Evolutionary conservation across 2,329 filamentous ascomycete genomes (phyloP), one percentile per base, ranked within the genome.

Genomic region (Lomentospora prolificans): DNA sequence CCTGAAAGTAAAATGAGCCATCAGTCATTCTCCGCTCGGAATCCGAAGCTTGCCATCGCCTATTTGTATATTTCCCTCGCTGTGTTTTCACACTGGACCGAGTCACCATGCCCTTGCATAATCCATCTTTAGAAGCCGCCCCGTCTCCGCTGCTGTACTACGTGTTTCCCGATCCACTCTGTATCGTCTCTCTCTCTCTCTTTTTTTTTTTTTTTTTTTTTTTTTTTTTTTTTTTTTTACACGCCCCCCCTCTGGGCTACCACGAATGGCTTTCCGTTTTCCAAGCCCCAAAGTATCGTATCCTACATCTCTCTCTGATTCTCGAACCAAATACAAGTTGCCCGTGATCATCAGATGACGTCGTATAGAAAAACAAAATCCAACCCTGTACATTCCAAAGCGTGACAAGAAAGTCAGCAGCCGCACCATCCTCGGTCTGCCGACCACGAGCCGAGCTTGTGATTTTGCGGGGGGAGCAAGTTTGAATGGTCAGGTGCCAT

Each of bases 381-480:
- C 2, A 39, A 17, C n/a, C 12, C 3, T n/a, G n/a, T 14, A 41
- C 19, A 41, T 17, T 19, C 10, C n/a, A n/a, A n/a, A n/a, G n/a
- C n/a, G n/a, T n/a, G n/a, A n/a, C n/a, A n/a, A n/a, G n/a, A n/a
- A n/a, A n/a, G n/a, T n/a, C n/a, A n/a, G n/a, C 22, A 22, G 50
- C 28, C 46, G 19, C 50, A 51, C 55, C 55, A n/a, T n/a, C 54
- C 60, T 58, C 62, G 44, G 17, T 67, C 75, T 75, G 67, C 75
- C 75, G 76, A 78, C 67, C 59, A 65, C 62, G 66, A 74, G 71
- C 75, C 75, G 75, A 79, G 76, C 76, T 79, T 79, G 76, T 79
- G 76, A 79, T 75, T 73, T 73, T 77, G 75, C 75, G 75, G 75
- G 75, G 75, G 61, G 65, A 51, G 27, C 58, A 59, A 56, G 41